A percentile compares a stretch with the other conserved stretches of the same genome.
These are phyloP conservation scores for Lactarius evosmus DNA, from an alignment of 768 basidiomycete genomes.

Conservation along the genomic window DNA sequence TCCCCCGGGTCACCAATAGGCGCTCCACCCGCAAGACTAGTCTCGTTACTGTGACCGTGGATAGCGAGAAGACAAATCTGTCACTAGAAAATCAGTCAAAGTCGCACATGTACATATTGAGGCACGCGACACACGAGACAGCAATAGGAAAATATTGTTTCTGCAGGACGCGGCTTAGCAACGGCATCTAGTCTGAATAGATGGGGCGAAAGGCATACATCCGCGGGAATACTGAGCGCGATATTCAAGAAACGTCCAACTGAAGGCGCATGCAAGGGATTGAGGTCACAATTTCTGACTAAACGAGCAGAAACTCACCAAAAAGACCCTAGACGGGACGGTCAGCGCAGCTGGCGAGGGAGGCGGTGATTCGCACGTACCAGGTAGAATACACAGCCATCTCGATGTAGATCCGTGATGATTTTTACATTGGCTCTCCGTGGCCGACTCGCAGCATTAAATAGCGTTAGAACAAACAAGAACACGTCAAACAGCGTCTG, in stretches of 20 bases:
- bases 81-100: background rate
- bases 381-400: conserved; percentile 39
- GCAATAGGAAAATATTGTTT: conserved; percentile 18
- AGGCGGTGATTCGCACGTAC: conserved; percentile 29
- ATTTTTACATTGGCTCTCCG: conserved; percentile 35
- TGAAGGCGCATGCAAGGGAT: background rate
- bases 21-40: conserved; percentile 22
- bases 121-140: conserved; percentile 11
- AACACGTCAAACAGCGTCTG: conserved; percentile 40
- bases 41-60: conserved; percentile 15
- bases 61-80: conserved; percentile 20
- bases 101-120: background rate
- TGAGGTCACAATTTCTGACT: background rate
- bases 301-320: background rate
- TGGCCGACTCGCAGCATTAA: conserved; percentile 40
- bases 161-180: background rate
- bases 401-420: conserved; percentile 36
- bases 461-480: conserved; percentile 36
- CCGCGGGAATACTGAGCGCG: conserved; percentile 18
- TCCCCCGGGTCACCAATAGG: conserved; percentile 7
- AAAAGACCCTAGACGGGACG: conserved; percentile 11
- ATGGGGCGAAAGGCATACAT: background rate
- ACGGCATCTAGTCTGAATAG: background rate
- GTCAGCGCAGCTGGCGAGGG: background rate
- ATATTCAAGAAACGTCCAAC: conserved; percentile 23